Percentiles rank a stretch among this genome's conserved stretches.
Evolutionary conservation across 2,329 filamentous ascomycete species (phyloP).

Genomic region (Trichoderma polysporum): DNA sequence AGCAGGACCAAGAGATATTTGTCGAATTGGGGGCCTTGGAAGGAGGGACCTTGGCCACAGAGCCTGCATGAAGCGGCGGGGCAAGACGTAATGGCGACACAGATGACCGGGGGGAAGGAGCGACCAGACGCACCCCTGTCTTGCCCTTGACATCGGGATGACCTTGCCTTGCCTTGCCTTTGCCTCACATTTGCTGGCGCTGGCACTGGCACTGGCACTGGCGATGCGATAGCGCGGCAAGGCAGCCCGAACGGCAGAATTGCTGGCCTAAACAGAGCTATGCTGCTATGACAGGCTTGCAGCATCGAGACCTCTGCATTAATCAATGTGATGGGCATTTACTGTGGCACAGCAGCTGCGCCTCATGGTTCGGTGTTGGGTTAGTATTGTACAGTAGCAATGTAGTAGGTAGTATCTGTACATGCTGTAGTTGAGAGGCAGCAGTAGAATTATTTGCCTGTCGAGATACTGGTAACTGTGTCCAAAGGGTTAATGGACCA

Average conservation of each 20-base stretch:
- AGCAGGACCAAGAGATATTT: constrained; percentile 13
- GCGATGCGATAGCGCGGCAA: neutral
- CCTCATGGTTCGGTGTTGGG: neutral
- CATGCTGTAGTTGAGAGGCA: neutral
- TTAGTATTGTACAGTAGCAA: no score
- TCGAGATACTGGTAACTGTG: no score
- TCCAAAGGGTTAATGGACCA: no score
- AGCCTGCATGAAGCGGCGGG: constrained; percentile 18
- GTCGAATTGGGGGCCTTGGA: constrained; percentile 20
- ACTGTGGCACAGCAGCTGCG: constrained; percentile 17
- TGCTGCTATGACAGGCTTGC: no score
- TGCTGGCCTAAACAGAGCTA: neutral
- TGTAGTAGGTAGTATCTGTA: neutral
- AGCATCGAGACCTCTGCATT: neutral
- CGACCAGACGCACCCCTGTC: constrained; percentile 3
- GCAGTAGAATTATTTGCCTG: neutral
- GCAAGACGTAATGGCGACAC: constrained; percentile 20
- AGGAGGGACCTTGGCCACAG: constrained; percentile 15
- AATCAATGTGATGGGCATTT: neutral
- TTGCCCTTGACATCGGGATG: no score
- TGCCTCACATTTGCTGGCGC: neutral
- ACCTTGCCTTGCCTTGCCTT: neutral
- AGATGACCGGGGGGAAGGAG: constrained; percentile 12
- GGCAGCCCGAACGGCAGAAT: constrained; percentile 12
- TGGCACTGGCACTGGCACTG: neutral